Evolutionary conservation across 2,329 filamentous ascomycete species (phyloP).

Genomic region (Xylaria sp.): DNA sequence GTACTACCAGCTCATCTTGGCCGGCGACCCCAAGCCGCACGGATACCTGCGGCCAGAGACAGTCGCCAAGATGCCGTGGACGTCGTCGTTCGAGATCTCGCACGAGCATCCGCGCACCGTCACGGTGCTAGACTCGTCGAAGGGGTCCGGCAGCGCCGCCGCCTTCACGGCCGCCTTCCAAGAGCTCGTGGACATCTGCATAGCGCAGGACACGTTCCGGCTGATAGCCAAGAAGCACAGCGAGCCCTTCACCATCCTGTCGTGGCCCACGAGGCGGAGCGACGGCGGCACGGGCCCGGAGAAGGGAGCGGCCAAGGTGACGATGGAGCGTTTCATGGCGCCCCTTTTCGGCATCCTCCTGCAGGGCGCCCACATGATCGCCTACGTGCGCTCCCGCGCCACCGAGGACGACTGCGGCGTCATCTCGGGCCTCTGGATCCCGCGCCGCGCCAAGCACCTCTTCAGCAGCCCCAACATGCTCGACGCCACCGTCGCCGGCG

Average conservation of each 20-base stretch:
- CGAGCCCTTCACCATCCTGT: constrained; percentile 51
- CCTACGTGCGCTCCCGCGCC: constrained; percentile 53
- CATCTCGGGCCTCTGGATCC: constrained; percentile 72
- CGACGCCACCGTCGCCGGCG: constrained; percentile 80
- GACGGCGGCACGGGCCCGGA: constrained; percentile 5
- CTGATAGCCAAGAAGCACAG: constrained; percentile 47
- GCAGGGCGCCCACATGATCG: constrained; percentile 71
- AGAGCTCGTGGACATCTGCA: constrained; percentile 46
- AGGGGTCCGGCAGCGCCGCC: constrained; percentile 41
- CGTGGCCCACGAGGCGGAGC: constrained; percentile 32
- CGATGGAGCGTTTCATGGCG: constrained; percentile 58
- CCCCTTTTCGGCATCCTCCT: constrained; percentile 71
- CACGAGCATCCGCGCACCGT: constrained; percentile 46
- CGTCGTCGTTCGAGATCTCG: constrained; percentile 48
- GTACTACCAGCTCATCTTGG: constrained; percentile 59
- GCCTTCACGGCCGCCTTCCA: constrained; percentile 48
- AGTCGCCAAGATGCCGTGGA: constrained; percentile 59
- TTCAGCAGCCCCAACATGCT: constrained; percentile 77
- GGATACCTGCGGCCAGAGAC: constrained; percentile 61
- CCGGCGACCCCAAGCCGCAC: constrained; percentile 57
- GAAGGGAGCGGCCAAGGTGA: constrained; percentile 16
- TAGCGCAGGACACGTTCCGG: constrained; percentile 47
- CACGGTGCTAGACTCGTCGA: constrained; percentile 45
- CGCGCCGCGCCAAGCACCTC: constrained; percentile 70
- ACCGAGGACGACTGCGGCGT: constrained; percentile 50